Evolutionary conservation across 2,329 filamentous ascomycete species (phyloP), one percentile per base, ranked within the genome.

Genomic region (Fusarium sp.): DNA sequence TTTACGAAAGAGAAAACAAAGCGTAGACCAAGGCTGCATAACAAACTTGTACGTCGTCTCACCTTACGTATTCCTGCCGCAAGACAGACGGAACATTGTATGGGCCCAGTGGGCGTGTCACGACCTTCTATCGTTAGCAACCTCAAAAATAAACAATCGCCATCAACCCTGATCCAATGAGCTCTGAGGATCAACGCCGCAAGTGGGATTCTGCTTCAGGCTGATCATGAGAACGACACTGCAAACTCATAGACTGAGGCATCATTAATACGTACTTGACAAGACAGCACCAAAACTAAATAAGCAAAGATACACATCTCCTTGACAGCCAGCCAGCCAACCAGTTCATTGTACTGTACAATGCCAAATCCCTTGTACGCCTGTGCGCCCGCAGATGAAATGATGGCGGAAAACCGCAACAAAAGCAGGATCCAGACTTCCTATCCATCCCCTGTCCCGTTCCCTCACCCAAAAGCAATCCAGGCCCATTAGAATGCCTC

Each of bases 301-400:
- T 59, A 60, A 64, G 42, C 54, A 64, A 45, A 62, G 44, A 39
- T 42, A 54, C 52, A 49, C 19, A 49, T 47, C 39, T 41, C 53
- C 46, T 39, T 29, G 28, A 46, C 62, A 41, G 43, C 58, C 35
- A 47, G 45, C 55, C 54, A 29, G 36, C 36, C 53, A 49, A 46
- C 34, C 58, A 36, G 41, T 55, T 36, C 61, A 49, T 40, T 46
- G 43, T 60, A 60, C 58, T 64, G 43, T 63, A 65, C 58, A 66
- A 64, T 65, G 58, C 62, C 43, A 42, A 47, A 22, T 56, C 49
- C 58, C 41, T 49, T 53, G n/a, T 65, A 63, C 63, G 63, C 63
- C 62, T 38, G 31, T 38, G 36, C 62, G 49, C 63, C 63, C 29
- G 53, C 28, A 48, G 45, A 56, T 39, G 51, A 53, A 53, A 44